Evolutionary conservation across 2,329 filamentous ascomycete species (phyloP), one percentile per base, ranked within the genome.

Genomic region (Lomentospora prolificans): DNA sequence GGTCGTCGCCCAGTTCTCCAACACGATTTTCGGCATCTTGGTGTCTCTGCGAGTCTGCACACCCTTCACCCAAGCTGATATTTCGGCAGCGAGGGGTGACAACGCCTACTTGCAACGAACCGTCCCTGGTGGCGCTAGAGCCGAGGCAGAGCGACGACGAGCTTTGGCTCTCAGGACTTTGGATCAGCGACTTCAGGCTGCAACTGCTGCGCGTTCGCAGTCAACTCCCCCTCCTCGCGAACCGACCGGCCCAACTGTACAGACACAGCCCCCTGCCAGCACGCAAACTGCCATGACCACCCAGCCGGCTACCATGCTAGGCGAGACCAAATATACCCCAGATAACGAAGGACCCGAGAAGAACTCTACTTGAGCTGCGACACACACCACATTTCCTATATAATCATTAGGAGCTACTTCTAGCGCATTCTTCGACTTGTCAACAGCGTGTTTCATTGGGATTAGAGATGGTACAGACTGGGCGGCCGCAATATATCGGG

Each of bases 181-280:
- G 55, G 94, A 99, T 69, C 90, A 97, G 72, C 80, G 94, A 60
- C 75, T 99, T 54, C 88, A 94, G 69, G 87, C 89, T n/a, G 90
- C 90, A 3, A 86, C 87, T 58, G 72, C 78, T 50, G 58, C 61
- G 54, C 48, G 73, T 59, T 61, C 70, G 60, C 60, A 67, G 19
- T 61, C 69, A 3, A 30, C 53, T 8, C 62, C 66, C 24, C 54
- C 56, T 5, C 67, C 72, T 7, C 65, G 65, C 14, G 67, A 72
- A 46, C 69, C 76, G 2, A 75, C 72, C 1, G 80, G 79, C 8
- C 78, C 81, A 7, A 78, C 78, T 3, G 75, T 84, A 24, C 77
- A 81, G 59, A 77, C 72, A 44, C 83, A 79, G 67, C 81, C 74
- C 46, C 78, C 74, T 64, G 72, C 75, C 50, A 79, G 69, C 60